phyloP scores from a whole-genome alignment of 2,329 filamentous ascomycete species.

The Nemania sp. region DNA sequence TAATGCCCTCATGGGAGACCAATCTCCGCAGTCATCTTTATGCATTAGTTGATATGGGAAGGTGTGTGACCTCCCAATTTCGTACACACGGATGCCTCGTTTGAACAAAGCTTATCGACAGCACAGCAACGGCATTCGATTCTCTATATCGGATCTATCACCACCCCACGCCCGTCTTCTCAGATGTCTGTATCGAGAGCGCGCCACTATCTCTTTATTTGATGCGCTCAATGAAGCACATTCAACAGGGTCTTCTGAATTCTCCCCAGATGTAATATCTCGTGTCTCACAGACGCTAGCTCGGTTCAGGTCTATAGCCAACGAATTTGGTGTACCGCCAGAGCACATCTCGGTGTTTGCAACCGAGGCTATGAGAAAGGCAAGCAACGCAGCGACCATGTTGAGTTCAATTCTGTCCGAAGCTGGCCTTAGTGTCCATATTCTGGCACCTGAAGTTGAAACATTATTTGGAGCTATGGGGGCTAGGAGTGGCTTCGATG shows the following conservation, averaged over 20 bases:
- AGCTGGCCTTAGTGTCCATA: constrained; percentile 73
- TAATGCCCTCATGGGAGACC: constrained; percentile 63
- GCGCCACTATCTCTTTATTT: constrained; percentile 86
- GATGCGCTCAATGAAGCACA: constrained; percentile 75
- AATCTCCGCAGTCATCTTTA: constrained; percentile 62
- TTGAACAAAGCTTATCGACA: constrained; percentile 22
- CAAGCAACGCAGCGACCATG: constrained; percentile 78
- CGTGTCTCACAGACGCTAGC: constrained; percentile 75
- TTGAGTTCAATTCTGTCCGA: constrained; percentile 72
- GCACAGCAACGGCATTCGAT: constrained; percentile 87
- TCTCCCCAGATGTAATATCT: constrained; percentile 68
- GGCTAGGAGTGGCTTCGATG: constrained; percentile 77
- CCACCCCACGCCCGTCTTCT: constrained; percentile 78
- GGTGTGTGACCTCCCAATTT: constrained; percentile 54
- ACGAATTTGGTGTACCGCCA: constrained; percentile 74
- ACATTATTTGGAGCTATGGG: constrained; percentile 86
- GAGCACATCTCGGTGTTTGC: constrained; percentile 80
- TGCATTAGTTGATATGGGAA: constrained; percentile 71
- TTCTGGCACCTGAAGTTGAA: constrained; percentile 84
- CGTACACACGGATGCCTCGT: neutral
- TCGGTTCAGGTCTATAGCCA: constrained; percentile 78
- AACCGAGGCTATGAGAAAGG: constrained; percentile 88
- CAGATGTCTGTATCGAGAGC: constrained; percentile 80
- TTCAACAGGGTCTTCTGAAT: constrained; percentile 52
- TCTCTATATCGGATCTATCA: constrained; percentile 86